Conservation (phyloP, 2,329 filamentous ascomycete species). For the Diaporthe ampelina region DNA sequence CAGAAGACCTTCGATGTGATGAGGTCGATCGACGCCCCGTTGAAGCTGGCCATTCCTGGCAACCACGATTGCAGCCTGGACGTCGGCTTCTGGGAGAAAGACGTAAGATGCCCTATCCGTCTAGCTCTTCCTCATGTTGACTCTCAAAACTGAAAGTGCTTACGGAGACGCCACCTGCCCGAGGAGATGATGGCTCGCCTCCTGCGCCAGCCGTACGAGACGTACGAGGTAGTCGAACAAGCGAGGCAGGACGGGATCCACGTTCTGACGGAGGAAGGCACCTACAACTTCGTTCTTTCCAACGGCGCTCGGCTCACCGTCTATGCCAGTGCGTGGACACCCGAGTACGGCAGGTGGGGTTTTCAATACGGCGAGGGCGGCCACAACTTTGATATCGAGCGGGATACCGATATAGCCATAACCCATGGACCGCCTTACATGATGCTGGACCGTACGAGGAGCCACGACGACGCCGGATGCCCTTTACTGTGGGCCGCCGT, state of each 20-base stretch:
- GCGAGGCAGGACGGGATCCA: slow-evolving; percentile 35
- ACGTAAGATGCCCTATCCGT: neutral
- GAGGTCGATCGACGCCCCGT: slow-evolving; percentile 35
- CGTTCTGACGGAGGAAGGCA: slow-evolving; percentile 32
- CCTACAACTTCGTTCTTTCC: slow-evolving; percentile 37
- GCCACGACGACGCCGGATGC: slow-evolving; percentile 33
- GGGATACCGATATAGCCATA: slow-evolving; percentile 34
- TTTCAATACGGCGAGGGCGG: slow-evolving; percentile 35
- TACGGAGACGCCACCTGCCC: slow-evolving; percentile 11
- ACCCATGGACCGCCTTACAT: slow-evolving; percentile 35
- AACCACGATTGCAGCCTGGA: slow-evolving; percentile 39
- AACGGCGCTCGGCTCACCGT: slow-evolving; percentile 37
- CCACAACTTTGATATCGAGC: slow-evolving; percentile 37
- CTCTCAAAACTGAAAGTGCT: neutral
- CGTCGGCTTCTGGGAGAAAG: slow-evolving; percentile 12
- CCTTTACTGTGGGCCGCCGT: slow-evolving; percentile 25
- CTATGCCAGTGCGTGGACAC: slow-evolving; percentile 39
- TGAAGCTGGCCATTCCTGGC: slow-evolving; percentile 40
- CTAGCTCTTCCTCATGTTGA: neutral
- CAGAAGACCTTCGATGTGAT: slow-evolving; percentile 36
- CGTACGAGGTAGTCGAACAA: slow-evolving; percentile 45
- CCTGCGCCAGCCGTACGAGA: slow-evolving; percentile 55
- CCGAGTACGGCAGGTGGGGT: slow-evolving; percentile 37
- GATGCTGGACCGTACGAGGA: slow-evolving; percentile 35
- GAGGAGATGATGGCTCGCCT: neutral